These are phyloP conservation scores for Diospyros kaki DNA, from an alignment of 148 eudicot species.

Conservation along the genomic window DNA sequence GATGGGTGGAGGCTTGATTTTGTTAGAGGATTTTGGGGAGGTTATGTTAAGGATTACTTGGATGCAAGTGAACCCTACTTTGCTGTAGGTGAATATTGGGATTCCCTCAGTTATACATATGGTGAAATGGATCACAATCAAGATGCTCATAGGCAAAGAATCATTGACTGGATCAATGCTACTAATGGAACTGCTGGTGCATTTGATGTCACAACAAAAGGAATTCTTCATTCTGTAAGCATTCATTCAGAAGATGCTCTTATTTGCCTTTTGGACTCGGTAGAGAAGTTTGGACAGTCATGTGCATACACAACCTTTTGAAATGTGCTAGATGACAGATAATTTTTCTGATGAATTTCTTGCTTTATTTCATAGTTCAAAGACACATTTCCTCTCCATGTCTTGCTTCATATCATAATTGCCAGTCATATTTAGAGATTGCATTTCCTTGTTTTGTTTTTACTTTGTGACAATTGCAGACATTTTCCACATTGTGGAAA, in stretches of 20 bases:
- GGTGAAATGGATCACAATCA: slow-evolving; percentile 94
- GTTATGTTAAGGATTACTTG: slow-evolving; percentile 95
- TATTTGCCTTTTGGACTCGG: not conserved
- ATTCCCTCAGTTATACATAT: slow-evolving; percentile 85
- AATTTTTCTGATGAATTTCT: no score
- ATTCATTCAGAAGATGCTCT: slow-evolving; percentile 2
- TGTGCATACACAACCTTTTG: not conserved
- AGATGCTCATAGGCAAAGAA: slow-evolving; percentile 96
- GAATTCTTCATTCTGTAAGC: slow-evolving; percentile 93
- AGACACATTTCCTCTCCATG: not conserved
- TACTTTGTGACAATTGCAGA: not conserved
- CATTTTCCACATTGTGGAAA: not conserved
- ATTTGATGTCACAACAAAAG: slow-evolving; percentile 98
- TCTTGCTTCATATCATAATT: not conserved
- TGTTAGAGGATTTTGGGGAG: slow-evolving; percentile 99
- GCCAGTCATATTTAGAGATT: not conserved
- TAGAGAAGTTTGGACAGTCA: not conserved
- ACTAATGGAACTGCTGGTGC: slow-evolving; percentile 90
- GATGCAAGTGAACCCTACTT: slow-evolving; percentile 77
- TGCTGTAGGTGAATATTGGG: slow-evolving; percentile 99
- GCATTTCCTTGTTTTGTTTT: not conserved
- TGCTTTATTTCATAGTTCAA: no score
- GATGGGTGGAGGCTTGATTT: slow-evolving; percentile 99
- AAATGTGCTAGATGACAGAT: not conserved
- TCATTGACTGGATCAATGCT: slow-evolving; percentile 93